Conservation (phyloP, 176 grass and related monocot species). For the Elymus sibiricus region DNA sequence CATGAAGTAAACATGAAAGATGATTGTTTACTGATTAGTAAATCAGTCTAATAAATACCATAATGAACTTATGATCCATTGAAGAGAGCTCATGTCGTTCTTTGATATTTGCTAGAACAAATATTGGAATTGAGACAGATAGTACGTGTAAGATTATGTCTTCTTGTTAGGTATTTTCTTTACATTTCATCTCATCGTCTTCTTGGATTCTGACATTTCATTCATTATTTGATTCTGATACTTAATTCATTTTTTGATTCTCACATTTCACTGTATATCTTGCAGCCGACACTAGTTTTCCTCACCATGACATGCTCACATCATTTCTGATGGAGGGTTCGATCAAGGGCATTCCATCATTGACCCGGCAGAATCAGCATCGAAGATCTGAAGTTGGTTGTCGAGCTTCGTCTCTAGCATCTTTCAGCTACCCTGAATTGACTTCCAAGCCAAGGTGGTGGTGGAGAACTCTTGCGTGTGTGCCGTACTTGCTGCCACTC, state of each 20-base stretch:
- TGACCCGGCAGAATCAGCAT: not conserved
- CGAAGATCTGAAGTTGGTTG: constrained; percentile 30
- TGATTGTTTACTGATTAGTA: constrained; percentile 3
- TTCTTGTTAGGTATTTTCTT: not conserved
- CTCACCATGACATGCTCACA: constrained; percentile 9
- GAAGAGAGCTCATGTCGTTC: not conserved
- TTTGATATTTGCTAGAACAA: constrained; percentile 3
- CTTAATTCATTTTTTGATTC: not conserved
- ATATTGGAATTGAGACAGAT: not conserved
- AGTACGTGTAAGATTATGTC: not conserved
- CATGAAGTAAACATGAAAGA: not conserved
- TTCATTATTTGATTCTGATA: not conserved
- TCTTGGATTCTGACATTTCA: not conserved
- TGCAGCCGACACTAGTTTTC: constrained; percentile 12
- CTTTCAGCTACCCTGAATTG: constrained; percentile 72
- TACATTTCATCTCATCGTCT: not conserved
- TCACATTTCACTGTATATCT: constrained; percentile 12
- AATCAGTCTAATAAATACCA: not conserved
- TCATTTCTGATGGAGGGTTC: constrained; percentile 12
- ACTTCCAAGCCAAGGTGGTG: constrained; percentile 94
- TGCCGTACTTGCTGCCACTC: constrained; percentile 88
- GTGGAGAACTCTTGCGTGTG: constrained; percentile 77
- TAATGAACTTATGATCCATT: not conserved
- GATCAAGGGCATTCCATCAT: constrained; percentile 27
- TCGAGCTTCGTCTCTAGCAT: constrained; percentile 48